Evolutionary conservation across 164 flowering plant species (phyloP).

Genomic region (Vitis riparia): DNA sequence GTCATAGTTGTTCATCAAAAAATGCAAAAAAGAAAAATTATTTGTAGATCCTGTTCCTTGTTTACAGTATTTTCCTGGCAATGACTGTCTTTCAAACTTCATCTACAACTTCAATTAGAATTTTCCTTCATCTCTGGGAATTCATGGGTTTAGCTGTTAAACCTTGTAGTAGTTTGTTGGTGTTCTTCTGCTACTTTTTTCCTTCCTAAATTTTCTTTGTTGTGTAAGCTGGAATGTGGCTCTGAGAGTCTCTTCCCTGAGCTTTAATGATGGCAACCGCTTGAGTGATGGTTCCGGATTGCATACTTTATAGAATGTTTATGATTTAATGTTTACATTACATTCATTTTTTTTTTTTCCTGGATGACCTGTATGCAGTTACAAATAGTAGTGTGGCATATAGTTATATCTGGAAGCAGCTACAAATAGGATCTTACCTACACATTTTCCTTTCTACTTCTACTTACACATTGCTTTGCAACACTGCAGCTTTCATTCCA

Average conservation of each 20-base stretch:
- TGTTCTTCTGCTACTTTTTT: not conserved
- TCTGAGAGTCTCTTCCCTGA: not conserved
- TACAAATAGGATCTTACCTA: not conserved
- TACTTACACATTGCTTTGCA: not conserved
- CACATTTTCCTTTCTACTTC: not conserved
- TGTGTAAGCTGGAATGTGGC: not conserved
- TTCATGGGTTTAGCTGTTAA: too few species aligned
- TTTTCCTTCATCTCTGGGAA: too few species aligned
- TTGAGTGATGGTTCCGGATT: not conserved
- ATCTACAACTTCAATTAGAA: too few species aligned
- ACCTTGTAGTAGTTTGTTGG: too few species aligned
- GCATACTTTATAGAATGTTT: not conserved
- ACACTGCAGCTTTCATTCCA: conserved; percentile 56
- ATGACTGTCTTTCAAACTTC: too few species aligned
- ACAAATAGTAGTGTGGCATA: too few species aligned
- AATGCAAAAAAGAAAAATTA: not conserved
- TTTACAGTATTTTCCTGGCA: too few species aligned
- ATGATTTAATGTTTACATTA: not conserved
- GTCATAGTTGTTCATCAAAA: not conserved
- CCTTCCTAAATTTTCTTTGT: not conserved
- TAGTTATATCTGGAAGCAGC: too few species aligned
- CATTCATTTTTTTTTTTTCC: too few species aligned
- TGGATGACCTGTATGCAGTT: too few species aligned
- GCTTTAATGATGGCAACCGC: not conserved
- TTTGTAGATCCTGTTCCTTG: too few species aligned